Evolutionary conservation across 331 rosid species (phyloP), one percentile per base, ranked within the genome.

Genomic region (Malus hybrid): DNA sequence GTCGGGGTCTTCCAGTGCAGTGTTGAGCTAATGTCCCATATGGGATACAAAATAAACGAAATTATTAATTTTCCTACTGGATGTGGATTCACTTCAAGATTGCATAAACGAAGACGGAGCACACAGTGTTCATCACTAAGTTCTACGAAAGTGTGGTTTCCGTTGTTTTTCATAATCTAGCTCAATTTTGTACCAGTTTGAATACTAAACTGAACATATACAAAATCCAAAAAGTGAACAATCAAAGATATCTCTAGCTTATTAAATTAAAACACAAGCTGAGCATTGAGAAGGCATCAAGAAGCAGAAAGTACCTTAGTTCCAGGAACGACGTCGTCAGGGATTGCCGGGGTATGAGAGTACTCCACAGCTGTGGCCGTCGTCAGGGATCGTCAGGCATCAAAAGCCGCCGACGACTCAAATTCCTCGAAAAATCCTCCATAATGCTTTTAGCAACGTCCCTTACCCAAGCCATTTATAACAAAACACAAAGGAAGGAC

Each of bases 301-400:
- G 28, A 34, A 71, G 50, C 34, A 15, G 39, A 34, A 62, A 63
- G 31, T 36, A 90, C 97, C 97, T 94, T 94, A 63, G 97, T 87
- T 39, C 97, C 99, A 10, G 97, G 97, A 81, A 89, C 86, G 48
- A 90, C 83, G 73, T 79, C 81, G 46, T 87, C 96, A 1, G 88
- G 90, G 32, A 91, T 71, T 28, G 83, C 76, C 5, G 96, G 87
- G 44, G 90, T 67, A 74, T 86, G 90, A 46, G 24, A 24, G 24
- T 24, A 24, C 24, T 24, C 24, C 24, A 24, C 24, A 24, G 24
- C 24, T 24, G 24, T 86, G 84, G 57, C 99, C 99, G 86, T 94
- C 97, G 96, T 92, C 52, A 92, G 93, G 69, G 77, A 73, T 36
- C 97, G 96, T 92, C 52, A 90, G 93, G 69, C 75, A 73, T 36